Percentiles rank a stretch among this genome's conserved stretches.
Evolutionary conservation across 495 filamentous ascomycete species (phyloP).

Genomic region (Sphaerosporella brunnea): DNA sequence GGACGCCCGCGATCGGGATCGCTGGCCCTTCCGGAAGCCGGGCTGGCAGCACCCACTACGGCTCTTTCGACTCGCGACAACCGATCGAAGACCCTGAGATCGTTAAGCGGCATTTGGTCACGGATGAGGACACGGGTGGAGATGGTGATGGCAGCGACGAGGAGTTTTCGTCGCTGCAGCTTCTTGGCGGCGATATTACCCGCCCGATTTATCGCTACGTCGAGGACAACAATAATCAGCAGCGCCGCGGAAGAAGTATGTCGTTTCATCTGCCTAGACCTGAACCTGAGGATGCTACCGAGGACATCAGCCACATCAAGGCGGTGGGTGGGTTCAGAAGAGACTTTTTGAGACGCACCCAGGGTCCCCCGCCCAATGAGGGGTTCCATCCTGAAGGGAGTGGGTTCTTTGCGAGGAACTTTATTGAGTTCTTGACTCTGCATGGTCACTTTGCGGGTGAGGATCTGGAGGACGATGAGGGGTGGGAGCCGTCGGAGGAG

Average conservation of each 20-base stretch:
- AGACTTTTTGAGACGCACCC: slow-evolving; percentile 53
- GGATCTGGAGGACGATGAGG: slow-evolving; percentile 48
- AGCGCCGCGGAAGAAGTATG: slow-evolving; percentile 45
- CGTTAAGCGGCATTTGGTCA: slow-evolving; percentile 61
- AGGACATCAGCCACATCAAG: slow-evolving; percentile 74
- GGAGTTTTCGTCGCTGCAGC: slow-evolving; percentile 67
- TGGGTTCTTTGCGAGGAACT: slow-evolving; percentile 67
- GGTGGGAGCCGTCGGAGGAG: slow-evolving; percentile 64
- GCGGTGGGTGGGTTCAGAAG: slow-evolving; percentile 84
- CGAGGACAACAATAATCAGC: slow-evolving; percentile 46
- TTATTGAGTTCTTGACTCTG: slow-evolving; percentile 83
- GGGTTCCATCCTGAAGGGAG: slow-evolving; percentile 12
- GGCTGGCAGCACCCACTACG: slow-evolving; percentile 46
- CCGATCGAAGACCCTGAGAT: slow-evolving; percentile 66
- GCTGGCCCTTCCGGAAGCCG: not conserved
- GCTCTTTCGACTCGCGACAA: slow-evolving; percentile 52
- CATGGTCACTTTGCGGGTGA: slow-evolving; percentile 97
- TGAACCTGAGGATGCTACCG: slow-evolving; percentile 53
- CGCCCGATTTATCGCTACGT: slow-evolving; percentile 88
- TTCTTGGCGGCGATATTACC: slow-evolving; percentile 90
- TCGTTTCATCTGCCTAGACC: slow-evolving; percentile 68
- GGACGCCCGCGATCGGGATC: too few relatives aligned
- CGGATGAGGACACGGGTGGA: slow-evolving; percentile 31
- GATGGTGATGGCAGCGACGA: slow-evolving; percentile 30
- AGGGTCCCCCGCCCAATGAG: slow-evolving; percentile 27